These are phyloP conservation scores for Mycena latifolia DNA, from an alignment of 768 basidiomycete genomes.

Conservation along the genomic window DNA sequence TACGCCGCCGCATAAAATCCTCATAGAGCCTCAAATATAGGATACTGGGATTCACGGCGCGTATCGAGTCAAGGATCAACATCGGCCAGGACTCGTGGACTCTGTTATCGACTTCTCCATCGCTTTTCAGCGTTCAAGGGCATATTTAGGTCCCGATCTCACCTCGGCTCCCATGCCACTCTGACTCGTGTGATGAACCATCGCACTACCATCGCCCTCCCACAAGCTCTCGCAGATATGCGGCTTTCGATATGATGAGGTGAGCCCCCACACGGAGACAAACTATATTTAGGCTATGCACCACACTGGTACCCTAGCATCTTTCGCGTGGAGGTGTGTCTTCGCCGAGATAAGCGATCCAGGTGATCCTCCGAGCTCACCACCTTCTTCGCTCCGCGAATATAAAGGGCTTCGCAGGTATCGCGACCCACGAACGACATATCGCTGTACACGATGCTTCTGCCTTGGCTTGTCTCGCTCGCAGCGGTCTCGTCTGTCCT, in stretches of 20 bases:
- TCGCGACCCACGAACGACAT: not conserved
- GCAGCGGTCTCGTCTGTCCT: slow-evolving; percentile 24
- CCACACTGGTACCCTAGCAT: slow-evolving; percentile 1
- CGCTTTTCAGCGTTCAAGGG: too few species aligned
- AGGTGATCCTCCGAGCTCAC: slow-evolving; percentile 6
- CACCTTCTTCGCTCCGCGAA: too few species aligned
- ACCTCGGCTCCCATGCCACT: not conserved
- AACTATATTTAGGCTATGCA: not conserved
- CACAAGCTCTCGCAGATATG: too few species aligned
- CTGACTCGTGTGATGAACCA: too few species aligned
- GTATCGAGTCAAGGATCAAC: too few species aligned
- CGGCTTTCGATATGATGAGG: too few species aligned
- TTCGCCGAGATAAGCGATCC: slow-evolving; percentile 21
- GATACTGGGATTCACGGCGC: too few species aligned
- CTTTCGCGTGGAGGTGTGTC: not conserved
- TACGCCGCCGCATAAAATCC: too few species aligned
- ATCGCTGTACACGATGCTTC: slow-evolving; percentile 32
- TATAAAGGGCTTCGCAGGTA: not conserved
- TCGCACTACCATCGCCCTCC: too few species aligned
- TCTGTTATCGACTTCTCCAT: too few species aligned
- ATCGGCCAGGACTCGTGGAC: not conserved
- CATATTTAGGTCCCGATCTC: not conserved
- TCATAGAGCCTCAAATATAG: too few species aligned
- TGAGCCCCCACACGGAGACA: too few species aligned
- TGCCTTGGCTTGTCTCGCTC: slow-evolving; percentile 32